These are phyloP conservation scores for Trametes cingulata DNA, from an alignment of 768 basidiomycete genomes.

Conservation along the genomic window DNA sequence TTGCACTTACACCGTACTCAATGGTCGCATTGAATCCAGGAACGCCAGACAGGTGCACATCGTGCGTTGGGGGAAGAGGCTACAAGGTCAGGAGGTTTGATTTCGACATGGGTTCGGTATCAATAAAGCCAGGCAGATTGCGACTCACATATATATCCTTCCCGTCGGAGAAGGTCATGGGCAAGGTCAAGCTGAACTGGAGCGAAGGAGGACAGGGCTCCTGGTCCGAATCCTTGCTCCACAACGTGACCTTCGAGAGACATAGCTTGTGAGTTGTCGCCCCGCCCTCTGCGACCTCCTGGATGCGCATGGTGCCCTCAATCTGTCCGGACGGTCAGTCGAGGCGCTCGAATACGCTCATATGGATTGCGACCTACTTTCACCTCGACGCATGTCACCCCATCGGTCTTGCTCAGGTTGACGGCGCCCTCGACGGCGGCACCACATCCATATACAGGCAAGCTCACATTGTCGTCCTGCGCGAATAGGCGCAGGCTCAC, in stretches of 20 bases:
- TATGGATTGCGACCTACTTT: slow-evolving; percentile 44
- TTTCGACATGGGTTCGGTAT: no score
- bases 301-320: slow-evolving; percentile 57
- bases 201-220: slow-evolving; percentile 52
- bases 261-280: slow-evolving; percentile 52
- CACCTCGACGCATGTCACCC: slow-evolving; percentile 61
- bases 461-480: slow-evolving; percentile 48
- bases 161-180: slow-evolving; percentile 56
- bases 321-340: slow-evolving; percentile 40
- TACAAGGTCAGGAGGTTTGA: slow-evolving; percentile 33
- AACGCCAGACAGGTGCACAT: slow-evolving; percentile 65
- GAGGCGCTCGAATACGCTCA: background rate
- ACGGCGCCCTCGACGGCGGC: slow-evolving; percentile 56
- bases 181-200: slow-evolving; percentile 57
- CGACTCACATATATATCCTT: slow-evolving; percentile 60
- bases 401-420: slow-evolving; percentile 55
- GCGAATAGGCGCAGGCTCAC: slow-evolving; percentile 51
- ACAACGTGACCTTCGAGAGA: slow-evolving; percentile 53
- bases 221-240: slow-evolving; percentile 49
- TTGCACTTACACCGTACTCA: slow-evolving; percentile 59
- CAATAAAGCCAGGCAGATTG: no score
- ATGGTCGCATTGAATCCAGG: slow-evolving; percentile 72
- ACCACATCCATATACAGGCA: slow-evolving; percentile 61
- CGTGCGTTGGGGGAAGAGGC: slow-evolving; percentile 72
- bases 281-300: slow-evolving; percentile 71